phyloP scores from a whole-genome alignment of 1,284 basidiomycete genomes.

The Marasmius sp. region DNA sequence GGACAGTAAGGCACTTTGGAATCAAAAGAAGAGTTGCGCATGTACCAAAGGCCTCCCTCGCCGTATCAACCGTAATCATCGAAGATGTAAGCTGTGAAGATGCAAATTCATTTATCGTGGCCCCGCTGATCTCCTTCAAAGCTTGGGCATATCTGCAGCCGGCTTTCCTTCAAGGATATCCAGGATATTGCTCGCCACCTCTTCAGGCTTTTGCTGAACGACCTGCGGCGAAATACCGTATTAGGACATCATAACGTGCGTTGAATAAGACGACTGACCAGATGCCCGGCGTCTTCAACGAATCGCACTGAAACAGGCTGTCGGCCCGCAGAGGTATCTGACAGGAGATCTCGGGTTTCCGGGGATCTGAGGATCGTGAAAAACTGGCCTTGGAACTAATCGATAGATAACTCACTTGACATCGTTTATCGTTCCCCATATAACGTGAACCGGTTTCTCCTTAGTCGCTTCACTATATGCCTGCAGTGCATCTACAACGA shows the following conservation, averaged over 20 bases:
- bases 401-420: slow-evolving; percentile 12
- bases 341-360: slow-evolving; percentile 7
- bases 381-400: not conserved
- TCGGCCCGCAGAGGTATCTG: slow-evolving; percentile 6
- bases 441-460: slow-evolving; percentile 13
- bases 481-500: slow-evolving; percentile 6
- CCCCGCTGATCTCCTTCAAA: no score
- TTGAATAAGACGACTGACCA: slow-evolving; percentile 6
- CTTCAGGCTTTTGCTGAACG: slow-evolving; percentile 15
- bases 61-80: no score
- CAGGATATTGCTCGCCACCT: slow-evolving; percentile 8
- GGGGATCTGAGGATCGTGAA: not conserved
- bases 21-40: no score
- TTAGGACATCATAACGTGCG: not conserved
- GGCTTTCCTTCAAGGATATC: slow-evolving; percentile 6
- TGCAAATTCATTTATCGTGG: no score
- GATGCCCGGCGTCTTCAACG: slow-evolving; percentile 15
- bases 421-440: slow-evolving; percentile 17
- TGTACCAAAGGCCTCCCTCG: no score
- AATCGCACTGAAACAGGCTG: slow-evolving; percentile 16
- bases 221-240: no score
- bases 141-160: not conserved
- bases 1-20: no score
- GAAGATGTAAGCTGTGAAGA: no score
- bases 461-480: slow-evolving; percentile 9